Evolutionary conservation across 2,329 filamentous ascomycete species (phyloP), one percentile per base, ranked within the genome.

Genomic region (Sporothrix sp.): DNA sequence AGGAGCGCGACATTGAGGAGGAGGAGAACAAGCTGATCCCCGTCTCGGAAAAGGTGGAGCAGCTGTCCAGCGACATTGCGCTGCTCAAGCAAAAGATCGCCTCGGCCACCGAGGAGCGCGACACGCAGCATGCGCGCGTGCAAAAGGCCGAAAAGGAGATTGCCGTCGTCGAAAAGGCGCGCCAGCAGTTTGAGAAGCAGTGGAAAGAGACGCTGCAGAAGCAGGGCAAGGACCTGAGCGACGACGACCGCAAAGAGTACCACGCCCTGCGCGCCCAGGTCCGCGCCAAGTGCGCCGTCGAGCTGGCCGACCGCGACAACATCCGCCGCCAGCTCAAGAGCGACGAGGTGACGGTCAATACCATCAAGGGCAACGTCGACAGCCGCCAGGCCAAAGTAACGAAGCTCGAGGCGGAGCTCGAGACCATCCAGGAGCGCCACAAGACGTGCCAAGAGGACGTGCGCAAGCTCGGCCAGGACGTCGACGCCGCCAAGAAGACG

Each of bases 291-390:
- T 85, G 87, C 25, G 85, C 89, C 7, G 76, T 79, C 8, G 87
- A 95, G 59, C 87, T 93, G 62, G 78, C 84, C 57, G 87, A 87
- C 58, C 75, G 95, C 35, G 87, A 94, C 66, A 87, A 89, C 56
- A 77, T 96, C n/a, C 78, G 81, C 51, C 87, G 90, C 20, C 88
- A 96, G 62, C 76, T 88, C 54, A 95, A 91, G 67, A 93, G 88
- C 0, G 90, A 97, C 61, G 85, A 91, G 55, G 89, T 94, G 53
- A 93, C 89, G 0, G 85, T 91, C 54, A 91, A 87, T 61, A 95
- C 85, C 56, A 73, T 97, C 56, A 90, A 86, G 66, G 86, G 87
- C 61, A 95, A 89, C 63, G 83, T 96, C 28, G 88, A 95, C 57
- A 82, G 76, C 50, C 81, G 84, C 14, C 76, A 93, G 56, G 83